phyloP scores from a whole-genome alignment of 1,139 yeast genomes.

The Wickerhamomyces sp. region DNA sequence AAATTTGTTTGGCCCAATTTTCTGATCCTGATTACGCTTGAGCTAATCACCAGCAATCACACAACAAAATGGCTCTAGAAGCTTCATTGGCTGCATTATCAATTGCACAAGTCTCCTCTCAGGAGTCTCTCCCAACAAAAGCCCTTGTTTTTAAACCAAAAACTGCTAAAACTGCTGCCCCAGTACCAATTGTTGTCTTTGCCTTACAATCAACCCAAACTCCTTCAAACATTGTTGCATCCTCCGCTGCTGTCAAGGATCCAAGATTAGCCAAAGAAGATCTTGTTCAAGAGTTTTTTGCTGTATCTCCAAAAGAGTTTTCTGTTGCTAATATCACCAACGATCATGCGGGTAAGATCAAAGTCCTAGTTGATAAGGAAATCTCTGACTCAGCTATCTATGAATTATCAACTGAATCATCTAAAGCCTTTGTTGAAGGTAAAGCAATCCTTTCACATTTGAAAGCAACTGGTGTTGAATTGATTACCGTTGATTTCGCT shows the following conservation, averaged over 20 bases:
- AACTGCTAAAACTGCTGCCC: constrained; percentile 78
- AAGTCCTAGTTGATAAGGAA: constrained; percentile 58
- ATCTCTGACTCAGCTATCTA: constrained; percentile 43
- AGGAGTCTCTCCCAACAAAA: constrained; percentile 49
- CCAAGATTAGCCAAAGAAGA: constrained; percentile 87
- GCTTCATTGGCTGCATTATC: constrained; percentile 57
- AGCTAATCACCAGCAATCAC: background rate
- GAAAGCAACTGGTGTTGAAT: constrained; percentile 51
- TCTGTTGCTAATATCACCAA: constrained; percentile 54
- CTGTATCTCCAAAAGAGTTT: constrained; percentile 59
- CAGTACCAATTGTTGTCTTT: constrained; percentile 76
- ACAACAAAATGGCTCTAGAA: constrained; percentile 46
- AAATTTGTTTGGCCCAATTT: background rate
- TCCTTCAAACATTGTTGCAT: constrained; percentile 61
- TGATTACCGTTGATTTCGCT: constrained; percentile 22
- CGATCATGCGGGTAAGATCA: constrained; percentile 58
- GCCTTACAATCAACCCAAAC: constrained; percentile 71
- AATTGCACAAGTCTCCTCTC: constrained; percentile 40
- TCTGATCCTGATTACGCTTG: too few relatives aligned
- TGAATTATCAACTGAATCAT: constrained; percentile 54
- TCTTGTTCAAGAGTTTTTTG: constrained; percentile 62
- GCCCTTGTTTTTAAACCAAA: constrained; percentile 87
- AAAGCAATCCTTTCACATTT: constrained; percentile 49
- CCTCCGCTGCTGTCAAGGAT: constrained; percentile 69
- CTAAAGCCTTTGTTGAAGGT: constrained; percentile 53